These are phyloP conservation scores for Raphanus hybrid DNA, from an alignment of 441 rosid genomes.

Conservation along the genomic window DNA sequence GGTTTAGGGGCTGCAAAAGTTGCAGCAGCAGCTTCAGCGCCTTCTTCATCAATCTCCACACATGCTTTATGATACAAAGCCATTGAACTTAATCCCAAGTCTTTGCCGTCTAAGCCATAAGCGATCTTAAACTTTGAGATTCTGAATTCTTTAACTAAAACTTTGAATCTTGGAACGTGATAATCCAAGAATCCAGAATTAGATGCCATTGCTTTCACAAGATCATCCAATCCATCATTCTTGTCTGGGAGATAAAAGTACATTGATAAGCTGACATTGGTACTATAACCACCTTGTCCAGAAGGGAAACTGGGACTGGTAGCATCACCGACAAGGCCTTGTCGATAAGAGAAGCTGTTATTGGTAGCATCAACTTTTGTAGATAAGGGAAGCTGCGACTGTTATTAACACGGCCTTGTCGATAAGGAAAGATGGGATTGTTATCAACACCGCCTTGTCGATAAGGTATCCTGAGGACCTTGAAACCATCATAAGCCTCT, in stretches of 20 bases:
- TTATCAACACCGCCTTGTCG: not conserved
- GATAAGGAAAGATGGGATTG: too few species aligned
- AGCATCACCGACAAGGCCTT: not conserved
- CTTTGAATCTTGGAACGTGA: not conserved
- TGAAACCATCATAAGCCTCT: not conserved
- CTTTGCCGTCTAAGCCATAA: too few species aligned
- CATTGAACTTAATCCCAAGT: too few species aligned
- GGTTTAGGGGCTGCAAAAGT: not conserved
- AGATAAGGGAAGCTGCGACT: not conserved
- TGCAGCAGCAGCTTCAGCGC: not conserved
- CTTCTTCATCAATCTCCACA: not conserved
- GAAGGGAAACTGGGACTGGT: not conserved
- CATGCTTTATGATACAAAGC: too few species aligned
- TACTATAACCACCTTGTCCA: not conserved
- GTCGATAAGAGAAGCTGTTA: not conserved
- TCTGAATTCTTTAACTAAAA: not conserved
- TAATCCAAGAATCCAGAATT: not conserved
- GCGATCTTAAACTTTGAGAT: not conserved
- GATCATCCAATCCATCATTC: not conserved
- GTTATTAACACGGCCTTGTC: not conserved
- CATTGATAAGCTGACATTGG: not conserved
- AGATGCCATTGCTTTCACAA: not conserved
- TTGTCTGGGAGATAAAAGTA: not conserved
- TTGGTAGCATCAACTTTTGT: too few species aligned
- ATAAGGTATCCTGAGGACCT: conserved; percentile 4